A percentile compares a stretch with the other conserved stretches of the same genome.
Conservation (phyloP, 441 rosid genomes). For the Mallotus repandus region DNA sequence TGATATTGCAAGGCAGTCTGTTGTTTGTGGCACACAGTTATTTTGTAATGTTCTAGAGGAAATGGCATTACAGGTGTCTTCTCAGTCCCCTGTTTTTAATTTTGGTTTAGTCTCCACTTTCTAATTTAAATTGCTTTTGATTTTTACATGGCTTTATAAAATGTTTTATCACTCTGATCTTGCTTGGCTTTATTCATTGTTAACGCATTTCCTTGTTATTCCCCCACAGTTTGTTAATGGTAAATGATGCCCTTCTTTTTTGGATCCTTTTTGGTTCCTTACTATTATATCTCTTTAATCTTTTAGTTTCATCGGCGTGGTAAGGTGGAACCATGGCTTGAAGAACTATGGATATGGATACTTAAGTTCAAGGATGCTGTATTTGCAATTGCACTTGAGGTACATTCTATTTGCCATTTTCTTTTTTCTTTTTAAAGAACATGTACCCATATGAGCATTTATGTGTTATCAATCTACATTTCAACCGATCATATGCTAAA, state of each 20-base stretch:
- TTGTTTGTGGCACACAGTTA: constrained; percentile 66
- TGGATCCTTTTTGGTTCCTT: not conserved
- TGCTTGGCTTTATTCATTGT: not conserved
- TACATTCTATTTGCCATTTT: constrained; percentile 26
- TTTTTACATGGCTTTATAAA: not conserved
- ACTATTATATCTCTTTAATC: constrained; percentile 20
- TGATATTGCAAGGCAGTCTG: constrained; percentile 61
- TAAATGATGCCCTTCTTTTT: not conserved
- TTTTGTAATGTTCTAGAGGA: constrained; percentile 71
- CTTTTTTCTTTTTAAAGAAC: constrained; percentile 1
- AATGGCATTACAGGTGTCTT: constrained; percentile 80
- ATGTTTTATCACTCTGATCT: not conserved
- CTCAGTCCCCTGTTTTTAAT: not conserved
- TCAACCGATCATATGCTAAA: not conserved
- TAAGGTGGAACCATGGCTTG: constrained; percentile 78
- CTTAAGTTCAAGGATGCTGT: constrained; percentile 78
- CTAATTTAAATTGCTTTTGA: not conserved
- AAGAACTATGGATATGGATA: constrained; percentile 91
- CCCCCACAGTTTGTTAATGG: not conserved
- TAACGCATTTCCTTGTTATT: not conserved
- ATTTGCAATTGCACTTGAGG: constrained; percentile 71
- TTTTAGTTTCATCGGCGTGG: constrained; percentile 64
- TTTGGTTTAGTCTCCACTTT: not conserved
- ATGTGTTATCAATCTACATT: not conserved
- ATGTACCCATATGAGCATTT: constrained; percentile 1